Evolutionary conservation across 2,329 filamentous ascomycete genomes (phyloP), one percentile per base, ranked within the genome.

Genomic region (Zymoseptoria passerinii): DNA sequence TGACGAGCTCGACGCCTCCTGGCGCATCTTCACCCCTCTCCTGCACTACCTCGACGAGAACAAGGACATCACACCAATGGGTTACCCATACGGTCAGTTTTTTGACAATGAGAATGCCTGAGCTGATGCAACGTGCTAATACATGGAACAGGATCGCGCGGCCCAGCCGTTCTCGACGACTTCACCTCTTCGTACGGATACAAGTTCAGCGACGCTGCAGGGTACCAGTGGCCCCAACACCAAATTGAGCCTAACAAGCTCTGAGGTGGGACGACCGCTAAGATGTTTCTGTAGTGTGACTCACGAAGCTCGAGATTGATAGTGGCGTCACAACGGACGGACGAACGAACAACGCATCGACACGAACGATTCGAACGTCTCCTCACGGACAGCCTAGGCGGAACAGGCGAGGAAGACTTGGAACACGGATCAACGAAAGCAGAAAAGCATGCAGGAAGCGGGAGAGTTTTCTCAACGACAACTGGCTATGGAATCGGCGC

Each of bases 31-130:
- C 78, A 95, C 91, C 1, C 94, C 94, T 67, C 86, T 99, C 44
- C 82, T 99, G 63, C 92, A 99, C 81, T 99, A 99, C 78, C 85
- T 99, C 10, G 95, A 99, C 66, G 91, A 96, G 73, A 96, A 97
- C 83, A 96, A 96, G 83, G 94, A 99, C 78, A 97, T 99, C 66
- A 89, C 96, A 61, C 94, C 94, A 27, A 99, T 99, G 94, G 92
- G 96, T 73, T 99, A 99, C 78, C 92, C 95, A 66, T 99, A 99
- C 73, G 94, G 94, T 96, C 78, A 79, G 88, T 75, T 10, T 13
- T 19, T n/a, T 4, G 35, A 8, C 5, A 48, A 44, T 48, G 16
- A 4, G 6, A 20, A 35, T 44, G 48, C 4, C 48, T 48, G 23
- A 53, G 64, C 50, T 52, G 16, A n/a, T 44, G 35, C 35, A 44